Evolutionary conservation across 176 grass and related monocot genomes (phyloP), one percentile per base, ranked within the genome.

Genomic region (Calamus simplicifolius): DNA sequence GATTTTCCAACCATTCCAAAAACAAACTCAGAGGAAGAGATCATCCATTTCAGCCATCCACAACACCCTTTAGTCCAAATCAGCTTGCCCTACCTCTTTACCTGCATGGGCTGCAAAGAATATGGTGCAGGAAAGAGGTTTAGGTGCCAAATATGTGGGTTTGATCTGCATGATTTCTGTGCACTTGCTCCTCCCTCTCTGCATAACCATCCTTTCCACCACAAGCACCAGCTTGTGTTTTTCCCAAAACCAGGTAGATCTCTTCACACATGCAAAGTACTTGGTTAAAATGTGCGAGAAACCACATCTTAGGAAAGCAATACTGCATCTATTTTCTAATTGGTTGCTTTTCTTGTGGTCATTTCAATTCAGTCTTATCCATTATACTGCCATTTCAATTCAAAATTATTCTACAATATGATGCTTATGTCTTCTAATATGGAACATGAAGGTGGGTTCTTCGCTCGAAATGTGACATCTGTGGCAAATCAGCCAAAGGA

Each of bases 41-140:
- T 97, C 25, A 29, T 82, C 57, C 92, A 97, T 50, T 97, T 97
- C 63, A 78, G 81, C 62, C 92, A 91, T 77, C 92, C 81, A 52
- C 82, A 90, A 61, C 92, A 97, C 69, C 73, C 65, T 27, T 73
- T 97, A 2, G 59, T 69, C 1, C 83, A 50, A 51, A 68, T 88
- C 62, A 76, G 79, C 57, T 65, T 79, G 27, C 92, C 92, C 4
- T 90, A 88, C 67, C 74, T 90, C 3, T 96, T 90, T 78, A 69
- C 68, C 49, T 96, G 87, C 77, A 85, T 88, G 80, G 92, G 77
- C 0, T 96, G 92, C 86, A 96, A 82, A 75, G 87, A 96, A 69
- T 81, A 70, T 29, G 92, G 92, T 67, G 87, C 83, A 6, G 92
- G 92, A 5, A 90, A 49, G 69, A 30, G 92, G 61, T 88, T 88